Percentiles rank a stretch among this genome's conserved stretches.
Evolutionary conservation across 768 basidiomycete species (phyloP).

Genomic region (Tulasnella calospora): DNA sequence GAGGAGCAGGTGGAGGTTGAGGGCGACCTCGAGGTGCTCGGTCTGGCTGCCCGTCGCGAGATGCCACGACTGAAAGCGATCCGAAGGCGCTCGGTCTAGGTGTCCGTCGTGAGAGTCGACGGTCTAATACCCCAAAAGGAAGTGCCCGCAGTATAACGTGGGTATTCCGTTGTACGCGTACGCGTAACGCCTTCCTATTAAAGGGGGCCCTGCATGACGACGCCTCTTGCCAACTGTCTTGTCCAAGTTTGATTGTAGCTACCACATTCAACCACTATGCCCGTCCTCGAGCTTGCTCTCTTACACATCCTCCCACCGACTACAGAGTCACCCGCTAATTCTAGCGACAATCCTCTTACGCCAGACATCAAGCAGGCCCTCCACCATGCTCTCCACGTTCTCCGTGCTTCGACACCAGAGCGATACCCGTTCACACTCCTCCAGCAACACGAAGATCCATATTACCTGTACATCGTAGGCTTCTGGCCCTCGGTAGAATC

Average conservation of each 20-base stretch:
- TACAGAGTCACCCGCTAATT: not conserved
- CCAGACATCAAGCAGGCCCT: not conserved
- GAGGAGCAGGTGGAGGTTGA: not conserved
- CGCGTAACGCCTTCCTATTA: no score
- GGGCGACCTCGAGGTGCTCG: no score
- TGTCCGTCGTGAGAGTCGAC: not conserved
- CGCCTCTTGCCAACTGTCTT: not conserved
- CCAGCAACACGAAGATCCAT: conserved; percentile 5
- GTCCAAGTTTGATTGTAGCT: not conserved
- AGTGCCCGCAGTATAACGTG: no score
- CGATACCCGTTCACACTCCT: not conserved
- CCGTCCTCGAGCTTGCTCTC: not conserved
- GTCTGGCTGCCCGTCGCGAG: not conserved
- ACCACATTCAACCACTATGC: not conserved
- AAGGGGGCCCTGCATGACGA: no score
- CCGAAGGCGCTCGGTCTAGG: not conserved
- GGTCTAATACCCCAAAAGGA: not conserved
- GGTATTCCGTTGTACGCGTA: no score
- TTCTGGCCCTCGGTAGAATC: not conserved
- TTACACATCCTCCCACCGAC: not conserved
- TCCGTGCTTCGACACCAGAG: not conserved
- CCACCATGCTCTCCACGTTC: not conserved
- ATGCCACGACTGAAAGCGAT: no score
- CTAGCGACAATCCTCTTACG: not conserved
- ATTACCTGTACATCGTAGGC: not conserved